Evolutionary conservation across 139 green algal genomes (phyloP).

Genomic region (Cymbomonas tetramitiformis): DNA sequence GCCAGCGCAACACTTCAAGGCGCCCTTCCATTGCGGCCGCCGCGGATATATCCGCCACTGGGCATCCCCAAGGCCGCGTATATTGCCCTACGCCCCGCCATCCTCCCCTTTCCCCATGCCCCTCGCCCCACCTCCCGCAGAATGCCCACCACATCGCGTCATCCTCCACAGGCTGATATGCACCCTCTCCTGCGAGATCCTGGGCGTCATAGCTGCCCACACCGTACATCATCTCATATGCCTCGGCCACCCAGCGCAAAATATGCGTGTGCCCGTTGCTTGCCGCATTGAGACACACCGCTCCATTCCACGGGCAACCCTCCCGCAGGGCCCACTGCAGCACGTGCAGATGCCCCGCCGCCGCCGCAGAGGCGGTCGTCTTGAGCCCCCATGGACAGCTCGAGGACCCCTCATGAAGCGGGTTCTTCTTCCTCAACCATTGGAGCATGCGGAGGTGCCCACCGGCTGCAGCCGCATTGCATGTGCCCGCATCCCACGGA

Average conservation of each 20-base stretch:
- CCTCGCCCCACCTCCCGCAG: no score
- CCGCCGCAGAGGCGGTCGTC: background rate
- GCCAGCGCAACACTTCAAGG: background rate
- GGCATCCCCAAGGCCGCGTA: slow-evolving; percentile 1
- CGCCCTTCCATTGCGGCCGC: background rate
- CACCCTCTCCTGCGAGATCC: background rate
- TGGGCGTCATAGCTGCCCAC: background rate
- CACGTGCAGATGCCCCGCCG: background rate
- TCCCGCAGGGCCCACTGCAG: slow-evolving; percentile 5
- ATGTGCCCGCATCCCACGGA: background rate
- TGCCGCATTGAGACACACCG: background rate
- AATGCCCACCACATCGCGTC: background rate
- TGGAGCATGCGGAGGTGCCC: background rate
- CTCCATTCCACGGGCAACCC: slow-evolving; percentile 1
- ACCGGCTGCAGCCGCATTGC: background rate
- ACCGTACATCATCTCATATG: background rate
- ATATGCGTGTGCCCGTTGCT: background rate
- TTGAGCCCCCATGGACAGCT: slow-evolving; percentile 6
- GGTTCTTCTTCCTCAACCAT: background rate
- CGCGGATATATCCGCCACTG: background rate
- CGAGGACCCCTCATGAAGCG: no score
- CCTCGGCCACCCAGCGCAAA: background rate
- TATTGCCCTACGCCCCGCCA: background rate
- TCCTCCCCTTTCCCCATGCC: background rate
- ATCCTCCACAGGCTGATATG: background rate